Evolutionary conservation across 2,329 filamentous ascomycete species (phyloP).

Genomic region (Scedosporium dehoogii): DNA sequence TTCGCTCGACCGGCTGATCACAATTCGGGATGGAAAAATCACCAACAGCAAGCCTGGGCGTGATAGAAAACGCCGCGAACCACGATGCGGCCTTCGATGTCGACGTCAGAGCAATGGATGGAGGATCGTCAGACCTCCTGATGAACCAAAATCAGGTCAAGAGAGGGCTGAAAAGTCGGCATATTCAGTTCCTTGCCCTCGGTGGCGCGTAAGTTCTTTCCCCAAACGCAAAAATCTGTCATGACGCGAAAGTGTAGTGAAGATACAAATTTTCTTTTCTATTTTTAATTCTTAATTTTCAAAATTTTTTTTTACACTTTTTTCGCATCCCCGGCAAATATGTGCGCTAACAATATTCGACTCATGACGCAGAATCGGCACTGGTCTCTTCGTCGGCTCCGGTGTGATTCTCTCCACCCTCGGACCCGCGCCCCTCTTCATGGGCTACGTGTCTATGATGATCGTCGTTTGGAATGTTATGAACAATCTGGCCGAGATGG

Average conservation of each 20-base stretch:
- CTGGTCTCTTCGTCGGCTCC: slow-evolving; percentile 54
- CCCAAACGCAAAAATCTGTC: background rate
- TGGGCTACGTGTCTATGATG: slow-evolving; percentile 55
- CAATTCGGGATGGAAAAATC: background rate
- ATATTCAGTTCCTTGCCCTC: slow-evolving; percentile 51
- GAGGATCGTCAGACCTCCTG: slow-evolving; percentile 18
- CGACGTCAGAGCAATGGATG: slow-evolving; percentile 13
- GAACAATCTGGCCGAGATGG: slow-evolving; percentile 46
- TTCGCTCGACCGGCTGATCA: background rate
- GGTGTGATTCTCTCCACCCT: slow-evolving; percentile 44
- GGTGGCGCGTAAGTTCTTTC: slow-evolving; percentile 28
- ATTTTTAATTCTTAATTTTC: background rate
- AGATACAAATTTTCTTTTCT: too few species aligned
- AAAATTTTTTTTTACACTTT: background rate
- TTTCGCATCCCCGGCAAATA: slow-evolving; percentile 9
- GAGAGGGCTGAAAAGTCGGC: slow-evolving; percentile 48
- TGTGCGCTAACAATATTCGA: slow-evolving; percentile 12
- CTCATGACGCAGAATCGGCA: slow-evolving; percentile 43
- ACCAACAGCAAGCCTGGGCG: background rate
- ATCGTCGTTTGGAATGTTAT: slow-evolving; percentile 42
- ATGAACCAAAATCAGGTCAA: slow-evolving; percentile 34
- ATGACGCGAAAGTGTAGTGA: background rate
- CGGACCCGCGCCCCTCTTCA: slow-evolving; percentile 58
- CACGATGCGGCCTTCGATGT: slow-evolving; percentile 8
- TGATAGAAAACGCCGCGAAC: background rate